Conservation (phyloP, 2,329 filamentous ascomycete species). For the Huntiella bhutanensis region DNA sequence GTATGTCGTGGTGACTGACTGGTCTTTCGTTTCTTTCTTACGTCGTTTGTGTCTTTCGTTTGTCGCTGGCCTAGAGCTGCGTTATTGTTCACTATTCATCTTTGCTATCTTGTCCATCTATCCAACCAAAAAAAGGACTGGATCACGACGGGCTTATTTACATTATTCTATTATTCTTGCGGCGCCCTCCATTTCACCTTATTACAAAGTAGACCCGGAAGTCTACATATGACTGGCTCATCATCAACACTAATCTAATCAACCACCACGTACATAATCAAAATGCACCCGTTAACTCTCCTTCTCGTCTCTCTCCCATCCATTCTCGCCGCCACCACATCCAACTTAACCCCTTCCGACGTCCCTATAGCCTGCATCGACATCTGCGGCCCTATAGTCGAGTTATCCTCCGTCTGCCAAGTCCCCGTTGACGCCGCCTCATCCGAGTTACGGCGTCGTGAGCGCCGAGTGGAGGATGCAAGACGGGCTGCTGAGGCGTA, state of each 20-base stretch:
- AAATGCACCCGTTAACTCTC: slow-evolving; percentile 2
- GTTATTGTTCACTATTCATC: background rate
- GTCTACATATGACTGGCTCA: background rate
- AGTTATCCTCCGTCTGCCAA: slow-evolving; percentile 22
- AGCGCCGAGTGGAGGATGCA: slow-evolving; percentile 5
- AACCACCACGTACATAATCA: background rate
- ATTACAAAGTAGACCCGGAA: background rate
- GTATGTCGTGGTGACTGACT: too few relatives aligned
- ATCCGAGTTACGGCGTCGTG: slow-evolving; percentile 15
- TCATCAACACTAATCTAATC: background rate
- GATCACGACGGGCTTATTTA: too few relatives aligned
- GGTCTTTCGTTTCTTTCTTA: background rate
- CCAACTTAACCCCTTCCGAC: slow-evolving; percentile 18
- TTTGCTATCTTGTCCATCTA: too few relatives aligned
- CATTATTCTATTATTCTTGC: too few relatives aligned
- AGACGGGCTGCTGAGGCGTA: background rate
- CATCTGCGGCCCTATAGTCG: slow-evolving; percentile 25
- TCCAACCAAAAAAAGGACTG: too few relatives aligned
- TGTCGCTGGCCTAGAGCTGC: background rate
- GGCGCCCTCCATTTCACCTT: too few relatives aligned
- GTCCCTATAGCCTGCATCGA: slow-evolving; percentile 23
- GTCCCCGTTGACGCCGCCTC: slow-evolving; percentile 11
- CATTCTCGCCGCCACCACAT: slow-evolving; percentile 15
- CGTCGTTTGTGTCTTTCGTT: background rate
- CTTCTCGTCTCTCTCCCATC: slow-evolving; percentile 16